Evolutionary conservation across 352 stramenopile genomes (phyloP).

Genomic region (Phytophthora sojae): DNA sequence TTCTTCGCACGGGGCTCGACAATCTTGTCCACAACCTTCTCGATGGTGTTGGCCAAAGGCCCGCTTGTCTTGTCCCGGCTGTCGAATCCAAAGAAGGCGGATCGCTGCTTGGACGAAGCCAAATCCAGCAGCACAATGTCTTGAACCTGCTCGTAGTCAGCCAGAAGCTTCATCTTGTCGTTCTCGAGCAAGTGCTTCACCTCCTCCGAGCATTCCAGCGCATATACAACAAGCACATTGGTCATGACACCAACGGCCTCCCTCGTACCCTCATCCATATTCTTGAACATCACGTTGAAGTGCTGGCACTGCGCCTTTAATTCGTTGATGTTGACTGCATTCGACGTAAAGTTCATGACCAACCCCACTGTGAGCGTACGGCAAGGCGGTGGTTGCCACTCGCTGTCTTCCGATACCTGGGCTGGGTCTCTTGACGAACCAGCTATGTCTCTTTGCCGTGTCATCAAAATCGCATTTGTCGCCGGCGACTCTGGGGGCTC

Average conservation of each 20-base stretch:
- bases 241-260: neutral
- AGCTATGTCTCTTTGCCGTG: neutral
- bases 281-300: neutral
- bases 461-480: neutral
- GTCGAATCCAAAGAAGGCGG: neutral
- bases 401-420: neutral
- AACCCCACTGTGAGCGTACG: neutral
- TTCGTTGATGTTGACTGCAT: neutral
- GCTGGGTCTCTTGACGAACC: neutral
- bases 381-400: neutral
- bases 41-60: neutral
- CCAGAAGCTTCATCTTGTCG: neutral
- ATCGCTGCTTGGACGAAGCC: neutral
- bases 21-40: neutral
- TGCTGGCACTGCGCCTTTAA: neutral
- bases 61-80: neutral
- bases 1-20: neutral
- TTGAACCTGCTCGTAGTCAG: neutral
- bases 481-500: neutral
- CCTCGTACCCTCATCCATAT: neutral
- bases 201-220: neutral
- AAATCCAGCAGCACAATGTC: neutral
- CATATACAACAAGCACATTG: neutral
- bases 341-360: neutral
- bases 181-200: neutral